A percentile compares a stretch with the other conserved stretches of the same genome.
These are phyloP conservation scores for Corymbia citriodora DNA, from an alignment of 441 rosid genomes.

Conservation along the genomic window DNA sequence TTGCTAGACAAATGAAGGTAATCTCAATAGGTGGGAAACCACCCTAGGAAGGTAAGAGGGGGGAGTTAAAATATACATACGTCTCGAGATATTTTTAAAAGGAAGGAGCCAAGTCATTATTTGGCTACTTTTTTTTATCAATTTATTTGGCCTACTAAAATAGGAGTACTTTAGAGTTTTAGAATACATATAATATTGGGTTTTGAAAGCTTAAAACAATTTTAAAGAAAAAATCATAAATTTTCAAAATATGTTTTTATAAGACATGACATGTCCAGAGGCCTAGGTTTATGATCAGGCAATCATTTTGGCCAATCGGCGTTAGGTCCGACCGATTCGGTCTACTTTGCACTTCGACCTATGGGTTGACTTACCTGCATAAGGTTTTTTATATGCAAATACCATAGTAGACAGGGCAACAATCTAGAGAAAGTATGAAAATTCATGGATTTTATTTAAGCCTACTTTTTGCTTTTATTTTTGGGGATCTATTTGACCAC, in stretches of 20 bases:
- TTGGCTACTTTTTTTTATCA: too few relatives aligned
- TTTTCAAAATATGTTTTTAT: neutral
- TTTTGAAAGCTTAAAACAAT: neutral
- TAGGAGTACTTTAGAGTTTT: neutral
- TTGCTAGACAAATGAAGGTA: too few relatives aligned
- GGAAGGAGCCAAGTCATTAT: neutral
- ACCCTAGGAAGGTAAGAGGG: too few relatives aligned
- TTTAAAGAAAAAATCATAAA: neutral
- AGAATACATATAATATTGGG: neutral
- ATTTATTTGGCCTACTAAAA: neutral
- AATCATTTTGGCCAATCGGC: neutral
- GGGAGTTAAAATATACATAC: neutral
- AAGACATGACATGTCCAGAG: neutral
- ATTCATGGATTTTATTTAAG: neutral
- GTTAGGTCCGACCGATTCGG: neutral
- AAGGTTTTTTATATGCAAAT: neutral
- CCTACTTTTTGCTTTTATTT: neutral
- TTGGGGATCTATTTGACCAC: accelerated
- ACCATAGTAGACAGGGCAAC: neutral
- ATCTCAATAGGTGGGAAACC: too few relatives aligned
- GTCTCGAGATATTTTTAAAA: neutral
- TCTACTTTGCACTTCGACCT: neutral
- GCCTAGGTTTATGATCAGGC: neutral
- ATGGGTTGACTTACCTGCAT: neutral
- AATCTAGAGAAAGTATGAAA: neutral